Evolutionary conservation across 768 basidiomycete genomes (phyloP), one percentile per base, ranked within the genome.

Genomic region (Boletellus sp.): DNA sequence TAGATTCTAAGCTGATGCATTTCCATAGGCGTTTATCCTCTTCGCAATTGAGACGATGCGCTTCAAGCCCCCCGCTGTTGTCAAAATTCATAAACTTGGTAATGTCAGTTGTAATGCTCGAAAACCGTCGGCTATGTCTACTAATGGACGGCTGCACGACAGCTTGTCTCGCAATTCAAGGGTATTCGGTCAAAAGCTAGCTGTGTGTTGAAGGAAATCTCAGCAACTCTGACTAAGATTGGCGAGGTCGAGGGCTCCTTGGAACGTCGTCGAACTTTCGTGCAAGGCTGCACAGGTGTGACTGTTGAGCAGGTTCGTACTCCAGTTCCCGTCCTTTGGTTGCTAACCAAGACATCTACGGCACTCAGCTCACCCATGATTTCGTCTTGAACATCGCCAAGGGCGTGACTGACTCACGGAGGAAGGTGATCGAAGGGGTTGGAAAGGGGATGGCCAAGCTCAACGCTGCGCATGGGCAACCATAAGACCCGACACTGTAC

Each of bases 11-110:
- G 20, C 34, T 61, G 7, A 57, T 39, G 32, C 24, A 8, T 44
- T 28, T 38, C 13, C 48, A 34, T 12, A 91, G 88, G 90, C 85
- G 3, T 81, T 88, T 58, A 73, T 90, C 39, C 69, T 93, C 2
- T 77, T 93, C 52, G 68, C 74, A 19, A 71, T 86, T n/a, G 85
- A 84, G 62, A 84, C 83, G 0, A 58, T 79, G 45, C 81, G 90
- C 12, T 92, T 91, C 75, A 90, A 87, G 64, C 68, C 80, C 8
- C 66, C 81, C 3, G 79, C 84, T 0, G 74, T 86, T 16, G 77
- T 85, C 36, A 90, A 88, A 63, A 74, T 80, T 34, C 78, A 91
- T 66, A 90, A 85, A 63, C 78, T 87, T 39, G 84, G 85, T 38
- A 73, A 74, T 53, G 88, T 90, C 61, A 58, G 83, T 73, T 20